Evolutionary conservation across 306 rosid genomes (phyloP), one percentile per base, ranked within the genome.

Genomic region (Cucurbita pepo): DNA sequence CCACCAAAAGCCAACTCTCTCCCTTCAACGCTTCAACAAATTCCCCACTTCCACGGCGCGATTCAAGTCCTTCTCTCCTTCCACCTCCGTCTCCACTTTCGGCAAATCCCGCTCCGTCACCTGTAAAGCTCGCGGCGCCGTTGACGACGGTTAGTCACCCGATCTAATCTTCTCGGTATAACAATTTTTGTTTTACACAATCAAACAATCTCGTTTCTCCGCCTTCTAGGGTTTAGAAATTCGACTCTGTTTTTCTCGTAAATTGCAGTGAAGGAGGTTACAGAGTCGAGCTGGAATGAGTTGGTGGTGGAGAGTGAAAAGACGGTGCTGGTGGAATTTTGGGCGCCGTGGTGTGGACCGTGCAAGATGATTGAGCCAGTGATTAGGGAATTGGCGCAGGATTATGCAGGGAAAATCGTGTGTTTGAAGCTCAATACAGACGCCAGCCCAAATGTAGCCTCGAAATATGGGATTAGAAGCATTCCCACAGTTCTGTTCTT

Each of bases 311-410:
- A 60, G 44, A 94, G 83, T 80, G 85, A 86, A 41, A 85, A 69
- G 43, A 91, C 97, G 25, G 98, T 89, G 73, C 84, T 94, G 77
- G 97, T 94, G 43, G 97, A 93, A 54, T 93, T 93, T 77, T 90
- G 97, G 98, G 97, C 98, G 40, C 91, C 94, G 43, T 93, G 98
- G 97, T 93, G 98, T 54, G 98, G 97, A 67, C 97, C 97, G 5
- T 93, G 97, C 77, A 79, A 87, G 63, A 90, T 93, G 85, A 93
- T 93, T 73, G 96, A 91, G 0, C 94, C 97, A 4, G 79, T 93
- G 56, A 80, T 93, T 25, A 95, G 87, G 57, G 97, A 90, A 79
- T 76, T 90, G 69, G 97, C 97, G 0, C 85, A 83, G 77, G 97
- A 90, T 70, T 93, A 88, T 74, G 91, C 84, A 1, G 97, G 94